Percentiles rank a stretch among this genome's conserved stretches.
Evolutionary conservation across 345 rosid genomes (phyloP).

Genomic region (Durio zibethinus): DNA sequence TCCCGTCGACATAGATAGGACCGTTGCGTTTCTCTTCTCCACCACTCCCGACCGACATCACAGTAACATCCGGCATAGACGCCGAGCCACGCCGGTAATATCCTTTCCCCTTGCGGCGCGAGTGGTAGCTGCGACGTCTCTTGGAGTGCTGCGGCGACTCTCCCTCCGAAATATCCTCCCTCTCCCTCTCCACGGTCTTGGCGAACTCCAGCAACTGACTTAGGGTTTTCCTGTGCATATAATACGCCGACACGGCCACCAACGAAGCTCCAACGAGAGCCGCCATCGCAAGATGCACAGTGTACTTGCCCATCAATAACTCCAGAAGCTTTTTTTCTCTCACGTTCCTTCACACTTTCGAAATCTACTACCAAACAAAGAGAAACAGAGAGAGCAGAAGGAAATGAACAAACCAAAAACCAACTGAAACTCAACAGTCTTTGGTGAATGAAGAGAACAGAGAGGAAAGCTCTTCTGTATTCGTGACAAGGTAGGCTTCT

Average conservation of each 20-base stretch:
- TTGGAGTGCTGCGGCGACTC: slow-evolving; percentile 45
- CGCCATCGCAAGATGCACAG: slow-evolving; percentile 88
- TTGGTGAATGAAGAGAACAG: neutral
- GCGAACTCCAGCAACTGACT: slow-evolving; percentile 89
- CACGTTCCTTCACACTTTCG: neutral
- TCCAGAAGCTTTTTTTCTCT: neutral
- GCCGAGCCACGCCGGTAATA: slow-evolving; percentile 61
- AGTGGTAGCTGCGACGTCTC: slow-evolving; percentile 3
- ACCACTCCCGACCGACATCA: slow-evolving; percentile 46
- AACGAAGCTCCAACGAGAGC: slow-evolving; percentile 95
- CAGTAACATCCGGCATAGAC: slow-evolving; percentile 75
- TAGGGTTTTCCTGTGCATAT: slow-evolving; percentile 92
- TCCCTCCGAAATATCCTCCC: slow-evolving; percentile 46
- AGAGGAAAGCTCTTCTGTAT: slow-evolving; percentile 10
- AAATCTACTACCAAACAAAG: slow-evolving; percentile 5
- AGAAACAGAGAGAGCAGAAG: neutral
- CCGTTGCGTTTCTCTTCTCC: slow-evolving; percentile 68
- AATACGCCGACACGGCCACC: slow-evolving; percentile 87
- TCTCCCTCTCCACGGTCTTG: slow-evolving; percentile 63
- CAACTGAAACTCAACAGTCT: slow-evolving; percentile 9
- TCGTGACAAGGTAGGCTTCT: neutral
- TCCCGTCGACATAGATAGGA: slow-evolving; percentile 55
- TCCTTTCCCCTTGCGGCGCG: slow-evolving; percentile 45
- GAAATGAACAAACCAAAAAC: slow-evolving; percentile 1
- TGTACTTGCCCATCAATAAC: slow-evolving; percentile 56